Conservation (phyloP, 495 filamentous ascomycete genomes). For the Pyronema domesticum region DNA sequence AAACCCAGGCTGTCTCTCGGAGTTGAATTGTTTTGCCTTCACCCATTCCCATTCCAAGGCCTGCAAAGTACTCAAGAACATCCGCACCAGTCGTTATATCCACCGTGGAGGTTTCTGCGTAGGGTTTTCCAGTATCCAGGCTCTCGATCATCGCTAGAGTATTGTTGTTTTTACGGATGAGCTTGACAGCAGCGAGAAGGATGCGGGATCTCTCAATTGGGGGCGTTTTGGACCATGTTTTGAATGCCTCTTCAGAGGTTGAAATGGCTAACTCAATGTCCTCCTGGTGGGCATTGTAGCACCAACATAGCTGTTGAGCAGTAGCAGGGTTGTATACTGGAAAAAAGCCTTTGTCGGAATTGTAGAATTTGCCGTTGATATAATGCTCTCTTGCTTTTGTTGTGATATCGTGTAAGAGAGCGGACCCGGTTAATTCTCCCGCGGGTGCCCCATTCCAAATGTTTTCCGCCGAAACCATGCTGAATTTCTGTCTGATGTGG, state of each 20-base stretch:
- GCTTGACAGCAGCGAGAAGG: constrained; percentile 45
- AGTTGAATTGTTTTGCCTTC: constrained; percentile 52
- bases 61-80: constrained; percentile 60
- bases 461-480: not conserved
- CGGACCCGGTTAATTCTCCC: too few species aligned
- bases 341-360: constrained; percentile 31
- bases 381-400: not conserved
- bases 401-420: too few species aligned
- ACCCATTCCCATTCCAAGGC: constrained; percentile 48
- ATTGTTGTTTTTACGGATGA: constrained; percentile 52
- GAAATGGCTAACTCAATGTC: constrained; percentile 49
- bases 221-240: constrained; percentile 46
- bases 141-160: constrained; percentile 52
- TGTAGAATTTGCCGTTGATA: not conserved
- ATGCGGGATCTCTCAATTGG: constrained; percentile 49
- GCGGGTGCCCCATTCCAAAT: too few species aligned
- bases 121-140: constrained; percentile 57
- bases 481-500: not conserved
- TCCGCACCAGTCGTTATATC: constrained; percentile 60
- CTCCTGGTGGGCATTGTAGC: constrained; percentile 42
- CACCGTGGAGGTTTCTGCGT: constrained; percentile 55
- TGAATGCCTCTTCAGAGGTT: constrained; percentile 45
- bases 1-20: constrained; percentile 53
- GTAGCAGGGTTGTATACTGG: constrained; percentile 51
- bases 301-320: constrained; percentile 41